Evolutionary conservation across 192 early-diverging fungal species (phyloP).

Genomic region (Coemansia umbellata): DNA sequence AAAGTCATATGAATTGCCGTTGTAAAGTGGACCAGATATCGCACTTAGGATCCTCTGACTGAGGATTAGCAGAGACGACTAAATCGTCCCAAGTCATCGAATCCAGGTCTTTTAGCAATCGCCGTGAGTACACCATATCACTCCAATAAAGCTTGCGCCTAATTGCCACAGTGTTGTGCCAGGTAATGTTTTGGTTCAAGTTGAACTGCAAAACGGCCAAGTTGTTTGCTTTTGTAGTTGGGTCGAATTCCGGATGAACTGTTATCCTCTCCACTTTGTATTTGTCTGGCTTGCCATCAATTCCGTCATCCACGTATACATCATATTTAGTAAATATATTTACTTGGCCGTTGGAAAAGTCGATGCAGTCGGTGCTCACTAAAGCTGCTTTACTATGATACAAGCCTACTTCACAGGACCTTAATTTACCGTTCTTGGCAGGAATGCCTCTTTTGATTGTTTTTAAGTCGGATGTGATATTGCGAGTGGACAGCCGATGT

Average conservation of each 20-base stretch:
- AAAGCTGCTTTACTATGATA: not conserved
- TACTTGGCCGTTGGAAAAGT: not conserved
- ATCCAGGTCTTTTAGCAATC: not conserved
- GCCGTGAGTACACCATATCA: not conserved
- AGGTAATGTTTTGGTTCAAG: not conserved
- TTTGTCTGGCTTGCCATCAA: not conserved
- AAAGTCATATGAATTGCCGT: not conserved
- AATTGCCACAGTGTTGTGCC: not conserved
- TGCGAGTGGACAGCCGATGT: no score
- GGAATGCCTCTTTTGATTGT: not conserved
- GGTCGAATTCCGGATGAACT: conserved; percentile 22
- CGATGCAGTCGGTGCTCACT: not conserved
- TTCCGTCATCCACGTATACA: conserved; percentile 6
- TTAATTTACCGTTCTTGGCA: not conserved
- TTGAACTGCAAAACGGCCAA: conserved; percentile 24
- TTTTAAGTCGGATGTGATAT: not conserved
- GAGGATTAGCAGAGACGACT: not conserved
- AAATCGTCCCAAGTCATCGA: not conserved
- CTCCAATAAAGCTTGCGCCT: conserved; percentile 1
- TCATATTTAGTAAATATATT: conserved; percentile 8
- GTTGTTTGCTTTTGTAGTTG: conserved; percentile 21
- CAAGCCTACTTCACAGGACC: not conserved
- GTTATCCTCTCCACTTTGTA: not conserved
- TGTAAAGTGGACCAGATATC: not conserved
- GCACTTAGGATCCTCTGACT: not conserved